Evolutionary conservation across 192 early-diverging fungal species (phyloP).

Genomic region (Mortierella claussenii): DNA sequence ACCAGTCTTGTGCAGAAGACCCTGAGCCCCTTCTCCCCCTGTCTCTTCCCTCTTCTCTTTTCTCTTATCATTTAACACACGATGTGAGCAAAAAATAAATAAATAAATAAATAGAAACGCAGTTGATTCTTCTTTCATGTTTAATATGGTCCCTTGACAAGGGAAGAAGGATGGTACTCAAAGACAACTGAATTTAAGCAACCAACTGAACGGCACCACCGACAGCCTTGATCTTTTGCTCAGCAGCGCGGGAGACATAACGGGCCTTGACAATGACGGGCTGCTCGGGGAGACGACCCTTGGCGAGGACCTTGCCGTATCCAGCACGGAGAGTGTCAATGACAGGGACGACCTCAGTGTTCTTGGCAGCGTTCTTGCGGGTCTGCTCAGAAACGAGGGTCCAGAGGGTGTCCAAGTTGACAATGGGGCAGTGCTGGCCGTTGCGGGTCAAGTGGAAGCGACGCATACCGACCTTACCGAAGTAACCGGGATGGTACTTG

Average conservation of each 20-base stretch:
- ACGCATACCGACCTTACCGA: conserved; percentile 99
- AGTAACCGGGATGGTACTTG: conserved; percentile 99
- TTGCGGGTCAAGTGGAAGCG: conserved; percentile 97
- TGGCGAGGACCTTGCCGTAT: conserved; percentile 96
- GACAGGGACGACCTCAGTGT: conserved; percentile 91
- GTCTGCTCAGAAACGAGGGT: conserved; percentile 88
- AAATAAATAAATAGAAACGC: no score
- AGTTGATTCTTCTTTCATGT: no score
- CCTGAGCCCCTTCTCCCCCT: no score
- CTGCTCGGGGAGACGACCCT: conserved; percentile 87
- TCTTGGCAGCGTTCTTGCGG: conserved; percentile 80
- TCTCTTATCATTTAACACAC: no score
- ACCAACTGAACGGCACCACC: conserved; percentile 85
- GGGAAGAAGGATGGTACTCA: no score
- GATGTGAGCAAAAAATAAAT: no score
- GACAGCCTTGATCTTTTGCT: conserved; percentile 98
- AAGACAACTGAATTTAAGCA: no score
- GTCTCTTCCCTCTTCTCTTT: no score
- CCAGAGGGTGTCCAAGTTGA: conserved; percentile 97
- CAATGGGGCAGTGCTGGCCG: conserved; percentile 81
- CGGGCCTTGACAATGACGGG: conserved; percentile 97
- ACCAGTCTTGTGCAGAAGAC: no score
- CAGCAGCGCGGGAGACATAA: conserved; percentile 90
- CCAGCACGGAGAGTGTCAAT: conserved; percentile 86
- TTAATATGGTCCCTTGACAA: no score